Evolutionary conservation across 2,329 filamentous ascomycete genomes (phyloP).

Genomic region (Iodosphaeria phyllophila): DNA sequence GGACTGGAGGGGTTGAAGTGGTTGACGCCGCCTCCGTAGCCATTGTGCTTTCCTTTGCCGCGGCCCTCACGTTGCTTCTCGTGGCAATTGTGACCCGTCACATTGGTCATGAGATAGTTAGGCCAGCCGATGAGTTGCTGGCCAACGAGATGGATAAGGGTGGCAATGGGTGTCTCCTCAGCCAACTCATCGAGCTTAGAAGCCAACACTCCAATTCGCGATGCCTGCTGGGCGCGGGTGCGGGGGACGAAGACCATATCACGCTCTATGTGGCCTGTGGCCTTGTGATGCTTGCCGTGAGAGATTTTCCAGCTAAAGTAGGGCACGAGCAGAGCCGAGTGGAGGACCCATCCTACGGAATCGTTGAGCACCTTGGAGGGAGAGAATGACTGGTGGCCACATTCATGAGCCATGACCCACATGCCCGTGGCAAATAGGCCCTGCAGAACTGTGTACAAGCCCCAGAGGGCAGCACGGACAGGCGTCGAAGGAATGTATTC

Average conservation of each 20-base stretch:
- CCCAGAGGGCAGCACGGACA: slow-evolving; percentile 45
- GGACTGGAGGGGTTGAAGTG: slow-evolving; percentile 84
- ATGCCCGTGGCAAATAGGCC: slow-evolving; percentile 85
- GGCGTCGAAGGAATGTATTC: slow-evolving; percentile 57
- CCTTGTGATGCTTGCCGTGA: slow-evolving; percentile 99
- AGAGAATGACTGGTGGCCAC: slow-evolving; percentile 92
- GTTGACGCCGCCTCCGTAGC: slow-evolving; percentile 65
- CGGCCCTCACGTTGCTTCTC: slow-evolving; percentile 82
- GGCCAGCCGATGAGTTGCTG: slow-evolving; percentile 93
- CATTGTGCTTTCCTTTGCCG: slow-evolving; percentile 82
- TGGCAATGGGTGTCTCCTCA: slow-evolving; percentile 85
- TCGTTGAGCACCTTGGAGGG: slow-evolving; percentile 83
- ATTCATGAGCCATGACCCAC: slow-evolving; percentile 96
- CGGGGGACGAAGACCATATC: slow-evolving; percentile 99
- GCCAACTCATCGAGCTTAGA: slow-evolving; percentile 79
- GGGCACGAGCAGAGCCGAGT: slow-evolving; percentile 76
- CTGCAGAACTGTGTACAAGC: slow-evolving; percentile 58
- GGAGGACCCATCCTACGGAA: slow-evolving; percentile 76
- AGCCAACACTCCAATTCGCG: slow-evolving; percentile 49
- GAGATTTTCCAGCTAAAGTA: slow-evolving; percentile 99
- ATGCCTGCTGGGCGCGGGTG: slow-evolving; percentile 67
- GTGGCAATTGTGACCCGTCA: slow-evolving; percentile 93
- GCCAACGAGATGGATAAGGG: slow-evolving; percentile 49
- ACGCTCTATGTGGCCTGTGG: slow-evolving; percentile 87
- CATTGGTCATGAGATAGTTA: slow-evolving; percentile 76